Evolutionary conservation across 2,329 filamentous ascomycete species (phyloP), one percentile per base, ranked within the genome.

Genomic region (Penicillium brevicompactum): DNA sequence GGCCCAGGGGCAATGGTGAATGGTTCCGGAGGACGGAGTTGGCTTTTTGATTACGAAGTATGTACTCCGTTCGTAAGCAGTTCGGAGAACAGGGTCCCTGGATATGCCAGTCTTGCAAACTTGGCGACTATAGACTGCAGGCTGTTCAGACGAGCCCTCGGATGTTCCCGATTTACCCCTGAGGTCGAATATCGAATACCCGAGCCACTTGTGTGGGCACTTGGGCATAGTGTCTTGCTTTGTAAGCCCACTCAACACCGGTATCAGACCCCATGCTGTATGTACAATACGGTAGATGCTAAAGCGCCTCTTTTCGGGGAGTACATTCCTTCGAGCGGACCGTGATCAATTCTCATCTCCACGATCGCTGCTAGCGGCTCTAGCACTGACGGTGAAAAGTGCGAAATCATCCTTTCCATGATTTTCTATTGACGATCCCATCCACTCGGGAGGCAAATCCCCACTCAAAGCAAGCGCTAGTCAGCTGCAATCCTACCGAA

Each of bases 361-460:
- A 57, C 41, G 55, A 58, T 63, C 60, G 55, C 59, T 60, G 51
- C 57, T 60, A 58, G 51, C 53, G 57, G 51, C 53, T 57, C 49
- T 46, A 22, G 43, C 11, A 30, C 46, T 38, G 24, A 43, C 42
- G 51, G 40, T 37, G 38, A 16, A 5, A 37, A 18, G 38, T 52
- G 45, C 44, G 27, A 53, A 56, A 46, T 46, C 51, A 51, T 55
- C 41, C 46, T 53, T 46, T 43, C 16, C 32, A 46, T 51, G 14
- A 27, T 48, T 45, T 45, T 16, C 16, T 13, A n/a, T 49, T 24
- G 52, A 41, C 41, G 42, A 60, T 59, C 48, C 6, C 22, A 11
- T 32, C 41, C 45, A 27, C 13, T 54, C 18, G n/a, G 51, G 21
- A 49, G 13, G 46, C 9, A 30, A 44, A 31, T 16, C 45, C 30